These are phyloP conservation scores for Annona squamosa DNA, from an alignment of 164 flowering plant species.

Conservation along the genomic window DNA sequence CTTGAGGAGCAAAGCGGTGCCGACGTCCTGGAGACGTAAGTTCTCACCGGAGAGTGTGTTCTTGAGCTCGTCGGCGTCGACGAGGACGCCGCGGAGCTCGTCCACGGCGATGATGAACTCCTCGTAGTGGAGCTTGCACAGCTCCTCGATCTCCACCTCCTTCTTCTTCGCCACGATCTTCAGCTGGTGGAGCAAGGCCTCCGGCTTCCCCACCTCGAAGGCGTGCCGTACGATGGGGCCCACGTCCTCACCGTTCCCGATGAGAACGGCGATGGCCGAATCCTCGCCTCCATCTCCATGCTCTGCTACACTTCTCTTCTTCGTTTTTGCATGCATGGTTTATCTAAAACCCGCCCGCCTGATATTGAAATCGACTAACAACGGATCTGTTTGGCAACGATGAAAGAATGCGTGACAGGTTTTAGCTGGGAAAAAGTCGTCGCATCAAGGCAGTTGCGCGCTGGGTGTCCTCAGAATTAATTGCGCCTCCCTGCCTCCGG, in stretches of 20 bases:
- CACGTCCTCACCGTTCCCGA: slow-evolving; percentile 82
- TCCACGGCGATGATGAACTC: slow-evolving; percentile 91
- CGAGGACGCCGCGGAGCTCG: slow-evolving; percentile 89
- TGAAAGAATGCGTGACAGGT: too few species aligned
- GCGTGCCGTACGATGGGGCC: slow-evolving; percentile 77
- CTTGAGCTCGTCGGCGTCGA: slow-evolving; percentile 90
- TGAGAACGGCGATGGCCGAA: slow-evolving; percentile 54
- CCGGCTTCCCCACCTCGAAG: slow-evolving; percentile 77
- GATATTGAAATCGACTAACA: too few species aligned
- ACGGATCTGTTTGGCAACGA: too few species aligned
- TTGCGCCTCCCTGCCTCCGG: too few species aligned
- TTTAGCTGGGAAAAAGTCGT: too few species aligned
- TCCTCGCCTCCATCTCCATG: slow-evolving; percentile 76
- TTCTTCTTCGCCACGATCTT: slow-evolving; percentile 68
- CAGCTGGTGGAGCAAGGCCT: slow-evolving; percentile 67
- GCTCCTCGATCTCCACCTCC: slow-evolving; percentile 90
- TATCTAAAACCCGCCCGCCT: too few species aligned
- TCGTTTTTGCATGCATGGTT: slow-evolving; percentile 55
- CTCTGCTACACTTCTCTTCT: slow-evolving; percentile 49
- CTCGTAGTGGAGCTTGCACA: slow-evolving; percentile 87
- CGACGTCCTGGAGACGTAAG: slow-evolving; percentile 69
- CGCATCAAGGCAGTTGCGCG: too few species aligned
- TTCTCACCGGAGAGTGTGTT: slow-evolving; percentile 67
- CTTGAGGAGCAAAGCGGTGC: slow-evolving; percentile 53
- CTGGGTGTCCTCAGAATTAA: too few species aligned